Base-by-base conservation (phyloP, 306 rosid genomes). In the Calophaca sinica region DNA sequence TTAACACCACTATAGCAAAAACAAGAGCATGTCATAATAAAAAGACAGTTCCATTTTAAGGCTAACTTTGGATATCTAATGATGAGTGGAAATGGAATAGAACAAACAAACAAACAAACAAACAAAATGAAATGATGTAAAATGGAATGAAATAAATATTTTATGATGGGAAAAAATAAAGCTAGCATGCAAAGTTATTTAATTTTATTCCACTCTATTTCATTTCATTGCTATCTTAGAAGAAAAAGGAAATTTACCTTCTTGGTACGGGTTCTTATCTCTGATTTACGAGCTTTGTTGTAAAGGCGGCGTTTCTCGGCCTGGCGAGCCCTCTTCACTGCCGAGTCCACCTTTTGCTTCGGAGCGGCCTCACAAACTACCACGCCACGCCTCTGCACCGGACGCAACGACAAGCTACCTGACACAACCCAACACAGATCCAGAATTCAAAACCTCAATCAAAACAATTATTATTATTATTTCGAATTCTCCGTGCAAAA, bases 261-360 rank as follows among this genome's bases (percentile, higher is more conserved):
- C 88, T 79, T 94, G 79, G 88, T 89, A 31, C 98, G 86, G 46
- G 98, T 94, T 83, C 62, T 90, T 58, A 92, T 61, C 84, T 94
- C 96, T 4, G 97, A 92, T 76, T 96, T 96, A 9, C 81, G 81
- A 13, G 98, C 81, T 79, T 86, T 96, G 84, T 96, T 87, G 80
- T 89, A 92, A 80, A 89, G 0, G 63, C 99, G 87, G 73, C 93
- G 90, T 69, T 88, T 92, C 89, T 96, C 98, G 1, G 99, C 89
- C 73, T 90, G 92, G 8, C 93, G 92, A 54, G 89, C 88, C 79
- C 97, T 92, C 92, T 96, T 92, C 13, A 75, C 80, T 1, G 97
- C 99, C 4, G 98, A 96, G 75, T 96, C 98, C n/a, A 87, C 82
- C 49, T 96, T 92, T 45, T 70, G 71, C 36, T 15, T 62, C 0